Conservation (phyloP, 805 yeast species). For the Lachancea kluyveri region DNA sequence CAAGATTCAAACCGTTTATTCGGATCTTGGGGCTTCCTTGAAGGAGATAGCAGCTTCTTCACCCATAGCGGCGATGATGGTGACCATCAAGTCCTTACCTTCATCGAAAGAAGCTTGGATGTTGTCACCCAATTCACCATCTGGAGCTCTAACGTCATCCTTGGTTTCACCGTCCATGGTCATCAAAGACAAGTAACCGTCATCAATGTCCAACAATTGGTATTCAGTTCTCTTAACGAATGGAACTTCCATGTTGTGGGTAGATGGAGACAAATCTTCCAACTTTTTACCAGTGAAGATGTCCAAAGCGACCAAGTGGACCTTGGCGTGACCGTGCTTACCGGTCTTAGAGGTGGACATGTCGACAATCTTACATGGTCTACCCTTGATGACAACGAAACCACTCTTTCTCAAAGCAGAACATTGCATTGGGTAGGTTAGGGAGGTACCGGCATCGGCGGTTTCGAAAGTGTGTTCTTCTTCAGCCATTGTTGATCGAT, state of each 20-base stretch:
- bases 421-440: conserved; percentile 99
- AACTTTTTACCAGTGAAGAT: conserved; percentile 99
- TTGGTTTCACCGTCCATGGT: conserved; percentile 96
- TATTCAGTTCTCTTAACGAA: conserved; percentile 91
- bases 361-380: conserved; percentile 99
- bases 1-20: conserved; percentile 24
- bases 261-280: conserved; percentile 99
- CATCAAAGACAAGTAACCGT: conserved; percentile 96
- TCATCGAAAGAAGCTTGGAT: conserved; percentile 91
- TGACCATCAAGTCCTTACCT: conserved; percentile 95
- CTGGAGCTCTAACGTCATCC: conserved; percentile 98
- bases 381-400: conserved; percentile 95
- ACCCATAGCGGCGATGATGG: conserved; percentile 97
- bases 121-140: conserved; percentile 94
- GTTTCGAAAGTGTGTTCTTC: conserved; percentile 88
- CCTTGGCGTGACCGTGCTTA: conserved; percentile 99
- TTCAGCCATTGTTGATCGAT: conserved; percentile 33
- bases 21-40: conserved; percentile 93
- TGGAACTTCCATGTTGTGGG: conserved; percentile 99
- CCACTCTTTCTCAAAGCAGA: conserved; percentile 99
- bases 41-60: conserved; percentile 98
- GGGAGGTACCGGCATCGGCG: conserved; percentile 98
- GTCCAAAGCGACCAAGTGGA: conserved; percentile 97
- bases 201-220: conserved; percentile 97
- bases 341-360: conserved; percentile 99